These are phyloP conservation scores for Aspergillus fumigatus DNA, from an alignment of 2,329 filamentous ascomycete genomes.

Conservation along the genomic window DNA sequence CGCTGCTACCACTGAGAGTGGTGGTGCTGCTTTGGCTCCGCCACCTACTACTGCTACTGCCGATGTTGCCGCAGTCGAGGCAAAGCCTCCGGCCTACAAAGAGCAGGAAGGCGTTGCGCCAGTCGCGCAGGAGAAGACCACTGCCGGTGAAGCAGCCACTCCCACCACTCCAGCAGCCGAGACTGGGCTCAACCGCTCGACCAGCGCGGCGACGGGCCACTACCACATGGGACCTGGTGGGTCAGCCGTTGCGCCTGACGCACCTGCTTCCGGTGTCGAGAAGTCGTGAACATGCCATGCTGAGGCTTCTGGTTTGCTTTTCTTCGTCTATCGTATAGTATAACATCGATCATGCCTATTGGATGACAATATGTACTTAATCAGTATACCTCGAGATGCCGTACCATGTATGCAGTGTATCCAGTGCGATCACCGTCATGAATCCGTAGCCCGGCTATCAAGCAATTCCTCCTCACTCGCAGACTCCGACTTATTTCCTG, in stretches of 20 bases:
- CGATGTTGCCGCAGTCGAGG: constrained; percentile 2
- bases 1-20: not conserved
- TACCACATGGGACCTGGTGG: not conserved
- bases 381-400: not conserved
- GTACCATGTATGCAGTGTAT: not conserved
- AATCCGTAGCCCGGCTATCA: not conserved
- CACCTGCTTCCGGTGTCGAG: not conserved
- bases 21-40: not conserved
- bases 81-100: constrained; percentile 21
- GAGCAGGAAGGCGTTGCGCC: constrained; percentile 19
- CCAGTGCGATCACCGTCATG: not conserved
- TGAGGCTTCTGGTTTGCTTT: not conserved
- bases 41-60: not conserved
- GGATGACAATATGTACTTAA: not conserved
- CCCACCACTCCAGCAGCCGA: not conserved
- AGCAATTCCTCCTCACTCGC: not conserved
- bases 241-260: not conserved
- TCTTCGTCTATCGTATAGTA: not conserved
- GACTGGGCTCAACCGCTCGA: not conserved
- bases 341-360: not conserved
- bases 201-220: not conserved
- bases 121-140: not conserved
- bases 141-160: not conserved
- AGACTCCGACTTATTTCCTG: not conserved
- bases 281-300: not conserved